Evolutionary conservation across 306 rosid genomes (phyloP).

Genomic region (Rosa chinensis): DNA sequence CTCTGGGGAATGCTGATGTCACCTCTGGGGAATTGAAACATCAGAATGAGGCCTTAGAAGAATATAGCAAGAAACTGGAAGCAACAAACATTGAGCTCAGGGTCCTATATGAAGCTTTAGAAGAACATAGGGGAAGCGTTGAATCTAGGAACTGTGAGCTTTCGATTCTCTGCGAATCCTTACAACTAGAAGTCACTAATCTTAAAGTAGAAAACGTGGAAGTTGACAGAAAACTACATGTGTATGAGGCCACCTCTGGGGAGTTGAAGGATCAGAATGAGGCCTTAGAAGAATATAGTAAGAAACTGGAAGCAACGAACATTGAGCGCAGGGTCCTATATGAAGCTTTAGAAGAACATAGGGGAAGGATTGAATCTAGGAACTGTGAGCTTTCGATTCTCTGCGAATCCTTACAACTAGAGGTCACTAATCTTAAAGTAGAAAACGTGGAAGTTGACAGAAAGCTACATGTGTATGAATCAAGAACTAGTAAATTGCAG

Average conservation of each 20-base stretch:
- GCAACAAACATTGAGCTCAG: constrained; percentile 67
- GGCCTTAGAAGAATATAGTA: constrained; percentile 56
- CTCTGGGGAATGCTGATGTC: constrained; percentile 20
- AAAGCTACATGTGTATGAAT: constrained; percentile 55
- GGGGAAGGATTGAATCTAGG: constrained; percentile 48
- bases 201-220: constrained; percentile 48
- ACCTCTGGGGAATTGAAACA: constrained; percentile 42
- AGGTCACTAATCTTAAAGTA: constrained; percentile 40
- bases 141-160: constrained; percentile 54
- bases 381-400: constrained; percentile 54
- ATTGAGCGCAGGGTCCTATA: constrained; percentile 70
- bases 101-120: constrained; percentile 67
- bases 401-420: constrained; percentile 50
- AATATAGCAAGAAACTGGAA: constrained; percentile 57
- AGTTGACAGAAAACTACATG: constrained; percentile 56
- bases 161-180: constrained; percentile 49
- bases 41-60: constrained; percentile 59
- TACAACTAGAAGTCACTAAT: constrained; percentile 44
- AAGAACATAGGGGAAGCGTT: constrained; percentile 48
- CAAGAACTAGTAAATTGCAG: constrained; percentile 55
- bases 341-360: constrained; percentile 60
- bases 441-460: constrained; percentile 50
- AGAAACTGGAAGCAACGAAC: constrained; percentile 61
- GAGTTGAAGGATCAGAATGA: constrained; percentile 55
- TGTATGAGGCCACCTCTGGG: constrained; percentile 30